These are phyloP conservation scores for Globisporangium canariense DNA, from an alignment of 352 stramenopile genomes.

Conservation along the genomic window DNA sequence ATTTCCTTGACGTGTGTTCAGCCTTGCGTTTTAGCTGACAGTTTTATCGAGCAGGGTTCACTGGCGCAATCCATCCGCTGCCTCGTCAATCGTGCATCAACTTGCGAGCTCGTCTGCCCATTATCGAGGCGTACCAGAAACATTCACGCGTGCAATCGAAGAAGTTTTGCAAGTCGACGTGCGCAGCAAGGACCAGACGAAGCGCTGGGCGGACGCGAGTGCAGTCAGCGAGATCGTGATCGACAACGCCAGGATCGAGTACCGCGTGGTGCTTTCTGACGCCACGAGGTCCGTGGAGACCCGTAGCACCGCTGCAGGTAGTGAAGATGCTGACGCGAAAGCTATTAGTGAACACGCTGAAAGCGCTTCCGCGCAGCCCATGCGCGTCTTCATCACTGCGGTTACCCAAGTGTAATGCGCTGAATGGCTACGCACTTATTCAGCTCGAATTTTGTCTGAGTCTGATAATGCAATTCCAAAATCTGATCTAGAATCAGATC, in stretches of 20 bases:
- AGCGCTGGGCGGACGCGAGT: slow-evolving; percentile 32
- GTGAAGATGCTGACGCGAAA: not conserved
- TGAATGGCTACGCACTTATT: not conserved
- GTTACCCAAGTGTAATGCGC: not conserved
- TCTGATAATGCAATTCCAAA: not conserved
- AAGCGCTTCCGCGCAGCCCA: not conserved
- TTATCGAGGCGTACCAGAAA: slow-evolving; percentile 28
- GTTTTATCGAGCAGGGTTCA: slow-evolving; percentile 27
- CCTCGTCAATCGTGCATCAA: slow-evolving; percentile 21
- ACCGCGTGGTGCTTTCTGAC: slow-evolving; percentile 21
- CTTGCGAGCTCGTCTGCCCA: slow-evolving; percentile 42
- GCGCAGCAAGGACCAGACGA: slow-evolving; percentile 73
- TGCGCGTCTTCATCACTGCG: slow-evolving; percentile 3
- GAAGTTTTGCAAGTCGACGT: slow-evolving; percentile 71
- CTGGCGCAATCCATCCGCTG: slow-evolving; percentile 33
- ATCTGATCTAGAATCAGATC: not conserved
- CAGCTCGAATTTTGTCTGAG: not conserved
- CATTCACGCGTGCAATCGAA: slow-evolving; percentile 48
- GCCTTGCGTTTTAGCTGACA: not conserved
- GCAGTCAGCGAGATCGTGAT: slow-evolving; percentile 46
- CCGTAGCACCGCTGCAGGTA: not conserved
- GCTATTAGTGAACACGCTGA: not conserved
- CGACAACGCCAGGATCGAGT: slow-evolving; percentile 55
- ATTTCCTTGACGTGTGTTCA: not conserved
- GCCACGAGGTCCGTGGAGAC: not conserved